Base-by-base conservation (phyloP, 2,329 filamentous ascomycete genomes). In the Huntiella bhutanensis region DNA sequence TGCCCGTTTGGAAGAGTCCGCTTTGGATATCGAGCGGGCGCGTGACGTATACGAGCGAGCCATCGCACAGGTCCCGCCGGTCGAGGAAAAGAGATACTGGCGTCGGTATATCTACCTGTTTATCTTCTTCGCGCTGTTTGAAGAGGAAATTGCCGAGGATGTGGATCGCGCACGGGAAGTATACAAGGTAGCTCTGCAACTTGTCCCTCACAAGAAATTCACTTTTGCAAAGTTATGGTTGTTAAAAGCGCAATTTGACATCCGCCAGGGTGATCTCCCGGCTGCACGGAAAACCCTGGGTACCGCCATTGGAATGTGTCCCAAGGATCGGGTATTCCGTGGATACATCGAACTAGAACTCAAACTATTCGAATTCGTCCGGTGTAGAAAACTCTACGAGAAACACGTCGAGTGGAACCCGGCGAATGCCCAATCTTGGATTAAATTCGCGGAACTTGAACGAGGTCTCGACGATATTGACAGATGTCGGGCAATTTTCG, bases 221-320 rank as follows among this genome's bases (percentile, higher is more conserved):
- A 96, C 91, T 0, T 98, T 96, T 60, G 84, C 86, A 59, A 98
- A 98, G 61, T 68, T 96, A 43, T 98, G 91, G 91, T 68, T 96
- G 39, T 70, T 92, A 63, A 92, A 88, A 56, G 86, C 88, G 1
- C 82, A 93, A 51, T 95, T 96, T 54, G 87, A 96, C 58, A 71
- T 96, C 33, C 81, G 91, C 10, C 87, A 95, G 56, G 76, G 80
- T 58, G 73, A 94, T 54, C 70, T 96, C 4, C 71, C 77, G 17
- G 67, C 77, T 3, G 87, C 91, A 16, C 75, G 91, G 34, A 98
- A 95, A 64, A 82, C 86, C 0, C 69, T 98, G 5, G 91, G 91
- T 0, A 80, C 81, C 50, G 83, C 87, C 1, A 83, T 98, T 49
- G 91, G 91, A 53, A 84, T 85, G 76, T 94, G 85, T 54, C 88